Evolutionary conservation across 495 filamentous ascomycete species (phyloP).

Genomic region (Lichina pygmaea): DNA sequence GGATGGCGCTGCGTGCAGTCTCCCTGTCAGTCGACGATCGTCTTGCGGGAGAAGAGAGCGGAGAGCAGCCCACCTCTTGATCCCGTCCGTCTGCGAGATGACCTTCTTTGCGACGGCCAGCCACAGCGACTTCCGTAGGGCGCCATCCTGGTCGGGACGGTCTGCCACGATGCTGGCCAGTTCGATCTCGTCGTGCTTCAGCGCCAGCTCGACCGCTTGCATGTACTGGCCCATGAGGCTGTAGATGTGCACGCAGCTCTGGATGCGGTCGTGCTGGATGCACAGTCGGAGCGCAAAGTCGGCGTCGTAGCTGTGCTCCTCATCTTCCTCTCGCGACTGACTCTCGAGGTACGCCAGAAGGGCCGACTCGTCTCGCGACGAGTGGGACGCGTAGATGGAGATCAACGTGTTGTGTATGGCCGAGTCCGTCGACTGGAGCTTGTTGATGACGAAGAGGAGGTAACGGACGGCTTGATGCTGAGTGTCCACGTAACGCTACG

Average conservation of each 20-base stretch:
- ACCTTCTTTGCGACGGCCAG: constrained; percentile 80
- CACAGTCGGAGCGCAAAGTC: constrained; percentile 92
- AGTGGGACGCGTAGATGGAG: constrained; percentile 78
- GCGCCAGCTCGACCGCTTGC: constrained; percentile 72
- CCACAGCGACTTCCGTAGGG: constrained; percentile 86
- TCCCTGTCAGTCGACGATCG: background rate
- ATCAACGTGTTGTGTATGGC: constrained; percentile 96
- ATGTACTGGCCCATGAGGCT: constrained; percentile 79
- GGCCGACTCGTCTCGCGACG: constrained; percentile 52
- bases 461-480: constrained; percentile 92
- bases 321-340: constrained; percentile 27
- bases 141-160: constrained; percentile 43
- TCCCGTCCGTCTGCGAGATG: constrained; percentile 56
- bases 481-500: background rate
- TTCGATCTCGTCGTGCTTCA: constrained; percentile 69
- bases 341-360: constrained; percentile 70
- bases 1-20: constrained; percentile 31
- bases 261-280: constrained; percentile 74
- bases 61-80: constrained; percentile 31
- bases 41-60: background rate
- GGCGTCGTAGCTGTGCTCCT: constrained; percentile 58
- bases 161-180: constrained; percentile 80
- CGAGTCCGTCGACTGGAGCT: constrained; percentile 52
- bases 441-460: constrained; percentile 75
- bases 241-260: constrained; percentile 89